Percentiles rank a stretch among this genome's conserved stretches.
These are phyloP conservation scores for Volvox africanus DNA, from an alignment of 139 green algal genomes.

Conservation along the genomic window DNA sequence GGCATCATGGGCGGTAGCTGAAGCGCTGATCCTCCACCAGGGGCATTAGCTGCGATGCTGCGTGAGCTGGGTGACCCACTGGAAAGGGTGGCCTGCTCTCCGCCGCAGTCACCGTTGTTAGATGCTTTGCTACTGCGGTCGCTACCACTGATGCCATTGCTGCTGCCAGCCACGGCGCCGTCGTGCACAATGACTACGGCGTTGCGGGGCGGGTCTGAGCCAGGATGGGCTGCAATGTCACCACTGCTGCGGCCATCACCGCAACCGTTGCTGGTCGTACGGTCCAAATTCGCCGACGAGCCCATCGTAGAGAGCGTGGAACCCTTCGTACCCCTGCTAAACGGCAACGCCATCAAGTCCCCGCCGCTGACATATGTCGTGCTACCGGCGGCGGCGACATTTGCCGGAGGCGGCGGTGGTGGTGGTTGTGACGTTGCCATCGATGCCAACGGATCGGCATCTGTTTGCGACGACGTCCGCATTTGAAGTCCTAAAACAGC, in stretches of 20 bases:
- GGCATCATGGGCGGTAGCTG: neutral
- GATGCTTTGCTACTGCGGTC: neutral
- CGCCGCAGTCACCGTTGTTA: neutral
- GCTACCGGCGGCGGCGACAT: neutral
- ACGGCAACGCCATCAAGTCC: neutral
- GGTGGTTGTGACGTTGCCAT: neutral
- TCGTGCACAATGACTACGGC: neutral
- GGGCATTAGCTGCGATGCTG: neutral
- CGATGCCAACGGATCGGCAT: neutral
- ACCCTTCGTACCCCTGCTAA: too few relatives aligned
- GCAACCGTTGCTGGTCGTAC: too few relatives aligned
- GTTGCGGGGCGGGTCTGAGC: neutral
- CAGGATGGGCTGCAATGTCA: neutral
- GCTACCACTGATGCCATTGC: neutral
- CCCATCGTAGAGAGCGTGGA: too few relatives aligned
- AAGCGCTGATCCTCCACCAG: neutral
- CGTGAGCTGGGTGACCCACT: neutral
- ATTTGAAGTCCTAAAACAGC: neutral
- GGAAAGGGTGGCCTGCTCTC: neutral
- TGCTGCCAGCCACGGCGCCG: neutral
- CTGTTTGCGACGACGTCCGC: neutral
- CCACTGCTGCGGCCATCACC: neutral
- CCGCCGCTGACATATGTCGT: neutral
- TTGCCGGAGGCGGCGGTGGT: too few relatives aligned
- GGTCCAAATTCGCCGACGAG: too few relatives aligned